These are phyloP conservation scores for Thielaviopsis euricoi DNA, from an alignment of 2,329 filamentous ascomycete genomes.

Conservation along the genomic window DNA sequence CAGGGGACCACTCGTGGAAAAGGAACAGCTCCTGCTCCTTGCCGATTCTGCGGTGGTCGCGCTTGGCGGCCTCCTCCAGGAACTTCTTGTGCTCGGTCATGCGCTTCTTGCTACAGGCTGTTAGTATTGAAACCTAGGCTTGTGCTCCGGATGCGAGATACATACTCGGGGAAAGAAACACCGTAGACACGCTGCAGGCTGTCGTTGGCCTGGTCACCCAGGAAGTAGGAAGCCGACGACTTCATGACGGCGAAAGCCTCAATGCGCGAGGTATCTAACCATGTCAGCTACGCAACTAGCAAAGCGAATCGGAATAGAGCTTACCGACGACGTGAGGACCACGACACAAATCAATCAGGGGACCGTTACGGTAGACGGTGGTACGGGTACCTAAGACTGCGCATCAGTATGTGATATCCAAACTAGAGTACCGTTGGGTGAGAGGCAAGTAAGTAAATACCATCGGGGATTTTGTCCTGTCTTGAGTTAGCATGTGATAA, in stretches of 20 bases:
- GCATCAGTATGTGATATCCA: neutral
- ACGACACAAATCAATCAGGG: constrained; percentile 85
- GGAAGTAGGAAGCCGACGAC: constrained; percentile 55
- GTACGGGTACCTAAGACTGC: constrained; percentile 34
- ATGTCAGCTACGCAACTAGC: neutral
- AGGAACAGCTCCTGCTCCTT: constrained; percentile 96
- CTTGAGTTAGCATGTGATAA: neutral
- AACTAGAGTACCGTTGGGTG: neutral
- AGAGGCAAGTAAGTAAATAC: constrained; percentile 39
- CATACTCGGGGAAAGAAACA: constrained; percentile 52
- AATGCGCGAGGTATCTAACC: constrained; percentile 61
- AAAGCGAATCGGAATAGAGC: neutral
- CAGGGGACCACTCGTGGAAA: constrained; percentile 87
- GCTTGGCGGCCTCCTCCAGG: constrained; percentile 93
- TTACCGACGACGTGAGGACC: constrained; percentile 72
- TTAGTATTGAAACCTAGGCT: constrained; percentile 1
- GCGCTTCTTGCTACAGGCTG: constrained; percentile 51
- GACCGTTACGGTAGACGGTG: constrained; percentile 88
- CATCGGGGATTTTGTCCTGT: constrained; percentile 70
- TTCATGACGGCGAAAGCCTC: constrained; percentile 93
- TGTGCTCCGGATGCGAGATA: neutral
- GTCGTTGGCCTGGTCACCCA: constrained; percentile 78
- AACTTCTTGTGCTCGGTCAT: constrained; percentile 90
- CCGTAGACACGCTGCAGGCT: constrained; percentile 93
- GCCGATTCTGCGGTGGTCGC: constrained; percentile 86